Conservation (phyloP, 164 flowering plant genomes). For the Dillenia suffruticosa region DNA sequence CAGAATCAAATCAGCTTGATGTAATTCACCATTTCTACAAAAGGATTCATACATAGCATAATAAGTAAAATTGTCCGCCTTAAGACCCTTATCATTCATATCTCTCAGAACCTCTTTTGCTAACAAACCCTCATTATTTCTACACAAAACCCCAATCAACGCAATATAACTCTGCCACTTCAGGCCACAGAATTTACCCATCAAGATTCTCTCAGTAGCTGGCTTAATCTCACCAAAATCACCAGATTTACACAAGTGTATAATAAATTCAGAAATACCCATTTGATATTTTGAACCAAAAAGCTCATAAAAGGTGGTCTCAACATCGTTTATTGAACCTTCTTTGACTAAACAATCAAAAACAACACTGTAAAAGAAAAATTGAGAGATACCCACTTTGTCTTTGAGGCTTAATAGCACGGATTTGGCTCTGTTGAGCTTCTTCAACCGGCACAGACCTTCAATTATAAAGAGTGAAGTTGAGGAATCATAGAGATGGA, state of each 20-base stretch:
- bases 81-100: slow-evolving; percentile 25
- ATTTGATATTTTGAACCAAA: slow-evolving; percentile 15
- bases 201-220: slow-evolving; percentile 23
- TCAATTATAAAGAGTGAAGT: slow-evolving; percentile 25
- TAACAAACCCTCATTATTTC: slow-evolving; percentile 17
- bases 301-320: slow-evolving; percentile 28
- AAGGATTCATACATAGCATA: slow-evolving; percentile 31
- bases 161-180: slow-evolving; percentile 25
- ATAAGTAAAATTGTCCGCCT: slow-evolving; percentile 24
- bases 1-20: slow-evolving; percentile 35
- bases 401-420: slow-evolving; percentile 19
- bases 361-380: slow-evolving; percentile 30
- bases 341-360: slow-evolving; percentile 25
- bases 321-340: slow-evolving; percentile 26
- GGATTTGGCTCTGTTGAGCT: slow-evolving; percentile 26
- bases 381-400: slow-evolving; percentile 16
- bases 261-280: slow-evolving; percentile 23
- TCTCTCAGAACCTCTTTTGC: slow-evolving; percentile 20
- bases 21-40: slow-evolving; percentile 32
- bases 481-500: slow-evolving; percentile 22
- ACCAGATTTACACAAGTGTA: slow-evolving; percentile 25
- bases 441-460: slow-evolving; percentile 25
- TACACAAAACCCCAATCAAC: slow-evolving; percentile 37
- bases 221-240: slow-evolving; percentile 16
- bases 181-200: slow-evolving; percentile 20